Evolutionary conservation across 2,329 filamentous ascomycete genomes (phyloP), one percentile per base, ranked within the genome.

Genomic region (Aspergillus persii): DNA sequence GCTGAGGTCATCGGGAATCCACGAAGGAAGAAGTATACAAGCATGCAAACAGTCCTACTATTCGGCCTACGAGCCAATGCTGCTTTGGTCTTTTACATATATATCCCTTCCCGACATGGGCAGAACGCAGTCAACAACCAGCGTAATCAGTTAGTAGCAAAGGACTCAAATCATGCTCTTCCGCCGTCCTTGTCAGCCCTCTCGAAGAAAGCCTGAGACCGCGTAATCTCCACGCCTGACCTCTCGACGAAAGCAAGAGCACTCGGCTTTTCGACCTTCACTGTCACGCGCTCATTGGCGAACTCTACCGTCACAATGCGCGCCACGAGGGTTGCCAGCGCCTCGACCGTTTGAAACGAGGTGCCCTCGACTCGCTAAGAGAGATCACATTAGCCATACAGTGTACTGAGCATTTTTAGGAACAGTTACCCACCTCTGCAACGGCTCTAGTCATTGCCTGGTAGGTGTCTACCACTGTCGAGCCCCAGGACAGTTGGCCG

Each of bases 341-440:
- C 78, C 68, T 83, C 81, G 15, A 83, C 76, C 0, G 80, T 83
- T 66, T 80, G 75, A 66, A 81, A 83, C 2, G 75, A 70, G 4
- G 80, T 81, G 9, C 68, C 71, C 59, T 83, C 80, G 31, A 83
- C 78, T 57, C 69, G 70, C 76, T 79, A 63, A 61, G 23, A 8
- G 27, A n/a, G 36, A 18, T 46, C 57, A 33, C 48, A 46, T 57
- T 3, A 29, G 60, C 44, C 47, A n/a, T 33, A 49, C 61, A 12
- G 9, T 18, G 12, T 7, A 29, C 3, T 33, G 18, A 12, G 9
- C n/a, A 26, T 5, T 47, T 47, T 47, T 8, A 41, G 57, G 41
- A 48, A 51, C 30, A 57, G 49, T 36, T 54, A 53, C 46, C 55
- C 66, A 76, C 77, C 72, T 76, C 75, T 56, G 74, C 73, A 50